A percentile compares a stretch with the other conserved stretches of the same genome.
Conservation (phyloP, 129 eudicot species). For the Erigeron canadensis region DNA sequence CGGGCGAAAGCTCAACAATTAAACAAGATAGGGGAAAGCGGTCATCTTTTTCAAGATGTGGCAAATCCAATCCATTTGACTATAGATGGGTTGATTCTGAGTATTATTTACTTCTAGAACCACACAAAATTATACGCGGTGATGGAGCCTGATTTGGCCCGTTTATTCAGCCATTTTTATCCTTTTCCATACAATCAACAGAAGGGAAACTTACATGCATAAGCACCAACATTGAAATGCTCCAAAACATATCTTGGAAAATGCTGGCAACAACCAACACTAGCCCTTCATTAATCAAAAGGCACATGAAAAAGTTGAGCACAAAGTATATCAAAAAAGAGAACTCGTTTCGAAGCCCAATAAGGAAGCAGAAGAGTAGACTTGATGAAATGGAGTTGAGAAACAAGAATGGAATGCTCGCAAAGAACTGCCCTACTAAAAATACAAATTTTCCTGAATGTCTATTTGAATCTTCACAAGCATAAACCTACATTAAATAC, state of each 20-base stretch:
- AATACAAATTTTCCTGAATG: constrained; percentile 80
- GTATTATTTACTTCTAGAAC: background rate
- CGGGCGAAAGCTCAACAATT: no score
- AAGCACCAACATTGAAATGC: constrained; percentile 50
- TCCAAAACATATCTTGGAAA: constrained; percentile 72
- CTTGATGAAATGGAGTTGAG: constrained; percentile 79
- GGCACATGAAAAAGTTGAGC: constrained; percentile 79
- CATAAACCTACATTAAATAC: constrained; percentile 47
- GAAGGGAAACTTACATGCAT: constrained; percentile 53
- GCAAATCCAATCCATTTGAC: background rate
- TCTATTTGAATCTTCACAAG: constrained; percentile 63
- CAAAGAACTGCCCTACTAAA: constrained; percentile 69
- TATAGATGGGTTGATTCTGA: background rate
- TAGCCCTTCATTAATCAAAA: constrained; percentile 70
- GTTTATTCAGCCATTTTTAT: background rate
- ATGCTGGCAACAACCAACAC: constrained; percentile 58
- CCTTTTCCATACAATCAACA: background rate
- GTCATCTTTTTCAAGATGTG: background rate
- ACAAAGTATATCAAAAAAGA: constrained; percentile 80
- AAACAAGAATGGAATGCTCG: constrained; percentile 86
- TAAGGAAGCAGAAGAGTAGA: constrained; percentile 76
- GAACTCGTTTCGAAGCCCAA: constrained; percentile 74
- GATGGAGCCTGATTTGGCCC: constrained; percentile 4
- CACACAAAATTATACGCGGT: background rate
- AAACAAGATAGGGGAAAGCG: background rate